Base-by-base conservation (phyloP, 2,329 filamentous ascomycete genomes). In the Sporothrix mexicana region DNA sequence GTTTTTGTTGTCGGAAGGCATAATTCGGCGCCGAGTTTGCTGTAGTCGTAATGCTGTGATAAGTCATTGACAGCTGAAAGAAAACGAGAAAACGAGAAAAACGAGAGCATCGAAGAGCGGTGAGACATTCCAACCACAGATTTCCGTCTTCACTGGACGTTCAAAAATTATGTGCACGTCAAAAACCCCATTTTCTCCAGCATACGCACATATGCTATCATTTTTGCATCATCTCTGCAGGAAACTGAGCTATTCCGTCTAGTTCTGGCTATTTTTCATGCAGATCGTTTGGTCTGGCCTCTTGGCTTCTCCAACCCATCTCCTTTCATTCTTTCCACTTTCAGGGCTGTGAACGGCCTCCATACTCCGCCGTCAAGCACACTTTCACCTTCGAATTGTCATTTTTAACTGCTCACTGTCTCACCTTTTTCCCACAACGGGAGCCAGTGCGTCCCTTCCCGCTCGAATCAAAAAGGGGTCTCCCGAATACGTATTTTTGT, bases 361-460 rank as follows among this genome's bases (percentile, higher is more conserved):
- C 36, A n/a, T 55, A 2, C 36, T 25, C 59, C 30, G 30, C 30
- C 30, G 7, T 36, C 30, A 36, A 6, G 36, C 20, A 36, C 30
- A 9, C 59, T 62, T 62, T 55, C 12, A 10, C 51, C 51, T 23
- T 55, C 20, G 13, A 36, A 36, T 36, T 36, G 30, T 36, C 30
- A 36, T 36, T 36, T 36, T 36, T 36, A 36, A 36, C 23, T 55
- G 51, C 51, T 23, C 51, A 55, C 20, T 9, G 8, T 20, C 2
- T 36, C 59, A 30, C 41, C 30, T 20, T 8, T 30, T 62, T 64
- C 25, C 5, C 12, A 15, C 30, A 36, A n/a, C 59, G 59, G 57
- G 57, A 61, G 57, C 57, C 57, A 61, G 57, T 61, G 57, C 57
- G 57, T 61, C 57, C 57, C 57, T 59, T 61, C 57, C 57, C 57